Evolutionary conservation across 371 early-diverging fungal species (phyloP), one percentile per base, ranked within the genome.

Genomic region (Cokeromyces recurvatus): DNA sequence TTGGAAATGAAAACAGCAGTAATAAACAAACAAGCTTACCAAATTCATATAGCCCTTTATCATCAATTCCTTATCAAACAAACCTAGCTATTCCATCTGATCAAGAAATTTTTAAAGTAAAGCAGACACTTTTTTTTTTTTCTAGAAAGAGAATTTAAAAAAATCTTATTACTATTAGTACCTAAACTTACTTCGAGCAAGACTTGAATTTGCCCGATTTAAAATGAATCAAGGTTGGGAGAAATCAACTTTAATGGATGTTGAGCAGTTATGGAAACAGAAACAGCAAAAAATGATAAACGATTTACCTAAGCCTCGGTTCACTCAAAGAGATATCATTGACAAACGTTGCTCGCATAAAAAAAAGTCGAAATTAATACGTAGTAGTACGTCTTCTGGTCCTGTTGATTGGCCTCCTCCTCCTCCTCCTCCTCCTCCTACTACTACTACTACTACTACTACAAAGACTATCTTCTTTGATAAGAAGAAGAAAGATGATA

Each of bases 181-280:
- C 42, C 12, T 69, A 15, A 38, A 43, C 17, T 48, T 53, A 17
- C 47, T 70, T 9, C 66, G 53, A 51, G 54, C 64, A 14, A 46
- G 71, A 15, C 53, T 70, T 22, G 54, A 53, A 19, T 64, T 70
- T 56, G 71, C 71, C 17, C 57, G 58, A n/a, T 70, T 70, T 53
- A 70, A 70, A 35, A 34, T 70, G 32, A 59, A 49, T 11, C 51
- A 70, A 23, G 71, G 71, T 14, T 70, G 71, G 71, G 64, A 66
- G 49, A 58, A 44, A 5, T 66, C 47, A 39, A 63, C 66, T 1
- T 35, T 70, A 25, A 20, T 51, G 7, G 71, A 70, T 37, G 62
- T 70, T 9, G 66, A 70, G 34, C 47, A 50, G 16, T 21, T 66
- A 15, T 70, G 71, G 71, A 66, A 56, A 41, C 50, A 64, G 36